Base-by-base conservation (phyloP, 2,329 filamentous ascomycete species). In the Ascochyta rabiei region DNA sequence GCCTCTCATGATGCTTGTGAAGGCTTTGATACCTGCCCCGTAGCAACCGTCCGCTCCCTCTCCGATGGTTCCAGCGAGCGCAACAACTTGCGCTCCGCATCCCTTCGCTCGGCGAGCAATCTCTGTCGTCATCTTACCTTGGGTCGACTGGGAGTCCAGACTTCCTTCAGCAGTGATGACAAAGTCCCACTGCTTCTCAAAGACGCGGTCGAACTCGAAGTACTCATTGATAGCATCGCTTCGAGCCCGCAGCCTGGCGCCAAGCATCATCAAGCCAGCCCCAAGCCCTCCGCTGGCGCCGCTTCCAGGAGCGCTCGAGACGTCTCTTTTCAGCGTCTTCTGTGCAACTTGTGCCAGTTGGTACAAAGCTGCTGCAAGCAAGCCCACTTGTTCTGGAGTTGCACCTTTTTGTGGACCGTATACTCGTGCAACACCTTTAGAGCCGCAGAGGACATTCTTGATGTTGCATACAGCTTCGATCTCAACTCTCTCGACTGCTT, bases 401-500 rank as follows among this genome's bases (percentile, higher is more conserved):
- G 81, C 80, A 1, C 81, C 81, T 53, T 83, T 84, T 57, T 84
- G 81, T 0, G 78, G 78, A 1, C 81, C 81, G 53, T 81, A 83
- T 0, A 83, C 75, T 35, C 77, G 73, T 23, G 81, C 80, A 1
- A 83, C 81, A 0, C 81, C 80, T 3, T 73, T 70, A 5, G 75
- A 71, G 2, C 81, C 81, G 42, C 80, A 82, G 0, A 83, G 74
- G 0, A 82, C 71, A 40, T 83, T 83, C 46, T 81, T 75, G 74
- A 79, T 79, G 62, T 83, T 84, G 54, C 80, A 81, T 0, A 80
- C 78, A 2, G 79, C 81, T 53, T 83, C 80, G 16, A 84, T 80
- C 2, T 64, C 53, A 9, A 77, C 73, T 8, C 70, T 63, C 5
- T 61, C 48, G 15, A 23, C 64, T 68, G 30, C 9, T n/a, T 2